Base-by-base conservation (phyloP, 1,284 basidiomycete species). In the Acaromyces ingoldii region DNA sequence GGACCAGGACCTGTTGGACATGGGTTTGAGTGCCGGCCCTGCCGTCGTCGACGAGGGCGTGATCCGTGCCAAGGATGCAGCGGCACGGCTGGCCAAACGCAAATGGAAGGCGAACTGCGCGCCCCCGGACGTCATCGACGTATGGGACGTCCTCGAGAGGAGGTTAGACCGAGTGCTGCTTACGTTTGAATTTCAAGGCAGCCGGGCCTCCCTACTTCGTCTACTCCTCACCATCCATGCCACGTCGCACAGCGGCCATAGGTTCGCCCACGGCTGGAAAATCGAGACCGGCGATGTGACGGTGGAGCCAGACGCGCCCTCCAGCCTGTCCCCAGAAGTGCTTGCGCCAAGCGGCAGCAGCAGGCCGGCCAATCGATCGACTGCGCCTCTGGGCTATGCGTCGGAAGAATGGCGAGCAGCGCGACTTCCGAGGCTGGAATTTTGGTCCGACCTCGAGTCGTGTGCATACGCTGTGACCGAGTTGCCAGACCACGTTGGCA, bases 141-240 rank as follows among this genome's bases (percentile, higher is more conserved):
- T 69, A 1, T 69, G 67, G 67, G 67, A 69, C 47, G 53, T 69
- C 10, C 49, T 69, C 11, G 67, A 69, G 40, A 58, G 67, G n/a
- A 58, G 58, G 43, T 39, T 69, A 15, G 67, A 69, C 43, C 46
- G 57, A 1, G 50, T 69, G 1, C 36, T 69, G 31, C 40, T 67
- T 37, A 56, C 64, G 17, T 67, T 69, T 42, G 67, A 69, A 49
- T 69, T 63, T 39, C 66, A 69, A 46, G 54, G 50, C 50, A 57
- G 53, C 13, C 55, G 67, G 10, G 67, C 63, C 5, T 26, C 45
- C 26, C 46, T 69, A 17, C 54, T 69, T 19, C 51, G 58, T 6
- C 47, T 63, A 13, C 51, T 69, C 30, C 58, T 69, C 9, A 55
- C 56, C 2, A 54, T 63, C 9, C 67, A 69, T 52, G 63, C 59